These are phyloP conservation scores for Lasiodiplodia sp. DNA, from an alignment of 2,329 filamentous ascomycete genomes.

Conservation along the genomic window DNA sequence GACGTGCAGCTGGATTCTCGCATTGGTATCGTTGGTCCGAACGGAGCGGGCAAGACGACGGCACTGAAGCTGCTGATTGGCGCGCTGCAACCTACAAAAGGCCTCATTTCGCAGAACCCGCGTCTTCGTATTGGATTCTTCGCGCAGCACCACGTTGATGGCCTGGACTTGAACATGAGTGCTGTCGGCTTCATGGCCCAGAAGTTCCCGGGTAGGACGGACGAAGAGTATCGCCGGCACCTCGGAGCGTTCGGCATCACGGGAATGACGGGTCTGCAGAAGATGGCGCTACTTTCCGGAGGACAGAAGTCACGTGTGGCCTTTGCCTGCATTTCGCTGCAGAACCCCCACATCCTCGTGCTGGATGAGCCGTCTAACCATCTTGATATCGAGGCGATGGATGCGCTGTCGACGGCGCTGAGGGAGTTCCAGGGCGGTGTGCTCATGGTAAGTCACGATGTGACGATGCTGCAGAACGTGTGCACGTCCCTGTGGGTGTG, in stretches of 20 bases:
- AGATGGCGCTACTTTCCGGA: conserved; percentile 92
- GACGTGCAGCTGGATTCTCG: conserved; percentile 98
- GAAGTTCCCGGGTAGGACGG: conserved; percentile 85
- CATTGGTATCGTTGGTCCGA: conserved; percentile 98
- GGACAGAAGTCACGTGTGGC: conserved; percentile 98
- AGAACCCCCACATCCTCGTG: conserved; percentile 95
- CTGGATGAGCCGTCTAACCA: conserved; percentile 99
- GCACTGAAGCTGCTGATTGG: conserved; percentile 97
- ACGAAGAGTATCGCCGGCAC: conserved; percentile 96
- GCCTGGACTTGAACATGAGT: conserved; percentile 85
- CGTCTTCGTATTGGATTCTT: conserved; percentile 94
- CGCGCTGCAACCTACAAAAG: conserved; percentile 76
- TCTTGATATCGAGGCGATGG: conserved; percentile 99
- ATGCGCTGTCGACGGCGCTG: conserved; percentile 85
- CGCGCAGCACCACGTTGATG: conserved; percentile 97
- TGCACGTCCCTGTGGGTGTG: conserved; percentile 97
- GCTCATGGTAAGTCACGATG: conserved; percentile 98
- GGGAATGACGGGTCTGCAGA: conserved; percentile 94
- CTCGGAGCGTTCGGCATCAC: conserved; percentile 87
- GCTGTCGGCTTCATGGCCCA: conserved; percentile 97
- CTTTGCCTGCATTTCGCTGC: conserved; percentile 93
- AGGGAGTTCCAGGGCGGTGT: conserved; percentile 91
- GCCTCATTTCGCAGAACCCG: conserved; percentile 86
- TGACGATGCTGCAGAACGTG: conserved; percentile 97
- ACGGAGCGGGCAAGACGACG: conserved; percentile 98